Conservation (phyloP, 495 filamentous ascomycete genomes). For the Massariosphaeria phaeospora region DNA sequence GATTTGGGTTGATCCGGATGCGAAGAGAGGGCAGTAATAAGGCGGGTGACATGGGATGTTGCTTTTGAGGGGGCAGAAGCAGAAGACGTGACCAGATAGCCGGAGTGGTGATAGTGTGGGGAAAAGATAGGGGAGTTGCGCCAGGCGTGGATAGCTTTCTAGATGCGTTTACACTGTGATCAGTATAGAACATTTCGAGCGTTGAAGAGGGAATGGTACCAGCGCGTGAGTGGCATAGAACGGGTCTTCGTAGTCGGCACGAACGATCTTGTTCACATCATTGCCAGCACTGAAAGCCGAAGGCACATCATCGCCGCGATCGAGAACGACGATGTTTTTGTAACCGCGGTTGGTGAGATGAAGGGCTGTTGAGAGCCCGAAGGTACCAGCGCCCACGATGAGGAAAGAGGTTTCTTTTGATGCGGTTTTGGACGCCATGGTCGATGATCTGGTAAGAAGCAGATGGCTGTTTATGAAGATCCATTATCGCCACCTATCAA, state of each 20-base stretch:
- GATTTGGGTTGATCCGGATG: neutral
- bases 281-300: constrained; percentile 46
- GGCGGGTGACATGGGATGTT: constrained; percentile 33
- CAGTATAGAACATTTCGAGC: neutral
- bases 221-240: constrained; percentile 51
- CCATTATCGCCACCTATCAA: no score
- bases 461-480: no score
- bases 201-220: constrained; percentile 32
- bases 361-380: constrained; percentile 50
- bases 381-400: constrained; percentile 44
- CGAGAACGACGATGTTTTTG: constrained; percentile 45
- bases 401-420: neutral
- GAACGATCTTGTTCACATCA: constrained; percentile 55
- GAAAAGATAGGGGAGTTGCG: constrained; percentile 47
- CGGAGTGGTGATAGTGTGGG: constrained; percentile 52
- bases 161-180: constrained; percentile 23
- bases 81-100: constrained; percentile 19
- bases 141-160: constrained; percentile 51
- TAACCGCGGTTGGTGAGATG: constrained; percentile 46
- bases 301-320: constrained; percentile 44
- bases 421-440: no score
- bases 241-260: constrained; percentile 53
- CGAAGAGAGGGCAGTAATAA: constrained; percentile 29
- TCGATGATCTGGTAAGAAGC: no score
- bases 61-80: neutral